Evolutionary conservation across 495 filamentous ascomycete genomes (phyloP), one percentile per base, ranked within the genome.

Genomic region (Penicillium egyptiacum): DNA sequence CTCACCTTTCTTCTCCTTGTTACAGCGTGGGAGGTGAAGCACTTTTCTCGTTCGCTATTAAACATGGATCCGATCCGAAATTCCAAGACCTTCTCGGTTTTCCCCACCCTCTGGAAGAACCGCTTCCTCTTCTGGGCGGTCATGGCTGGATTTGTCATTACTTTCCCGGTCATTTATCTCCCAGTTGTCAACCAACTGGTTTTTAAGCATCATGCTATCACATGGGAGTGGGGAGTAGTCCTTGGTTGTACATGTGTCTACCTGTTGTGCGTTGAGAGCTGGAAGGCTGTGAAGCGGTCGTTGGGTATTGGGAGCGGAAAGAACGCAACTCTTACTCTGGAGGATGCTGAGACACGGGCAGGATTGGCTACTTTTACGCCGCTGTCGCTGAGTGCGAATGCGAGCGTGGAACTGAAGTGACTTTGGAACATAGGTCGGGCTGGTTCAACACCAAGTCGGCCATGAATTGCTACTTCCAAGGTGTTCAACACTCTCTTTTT

Each of bases 151-250:
- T 84, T 83, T 42, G 39, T 88, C 19, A 81, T 82, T 59, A 82
- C 89, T 5, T 91, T 91, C 62, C 87, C 88, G 0, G 81, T 85
- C 5, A 81, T 91, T 0, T 90, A 91, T 62, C 86, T 92, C 31
- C 88, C 88, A 0, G 79, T 76, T 16, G 69, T 92, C 25, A 91
- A 90, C 69, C 75, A 66, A 2, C 66, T 76, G 9, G 87, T 92
- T 3, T 91, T 92, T 79, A 90, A 89, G 69, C 88, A 92, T 65
- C 78, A 72, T n/a, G 73, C 76, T 20, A 90, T 92, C 47, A 79
- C 64, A 53, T 90, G 88, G 88, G 88, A 91, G 66, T 90, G 88
- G 88, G 82, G 75, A 19, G 53, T 86, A 4, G 82, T 82, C 1
- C 62, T 86, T 49, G 85, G 77, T 17, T 84, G 85, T 53, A 81